Evolutionary conservation across 768 basidiomycete genomes (phyloP).

Genomic region (Amanita pseudoporphyria): DNA sequence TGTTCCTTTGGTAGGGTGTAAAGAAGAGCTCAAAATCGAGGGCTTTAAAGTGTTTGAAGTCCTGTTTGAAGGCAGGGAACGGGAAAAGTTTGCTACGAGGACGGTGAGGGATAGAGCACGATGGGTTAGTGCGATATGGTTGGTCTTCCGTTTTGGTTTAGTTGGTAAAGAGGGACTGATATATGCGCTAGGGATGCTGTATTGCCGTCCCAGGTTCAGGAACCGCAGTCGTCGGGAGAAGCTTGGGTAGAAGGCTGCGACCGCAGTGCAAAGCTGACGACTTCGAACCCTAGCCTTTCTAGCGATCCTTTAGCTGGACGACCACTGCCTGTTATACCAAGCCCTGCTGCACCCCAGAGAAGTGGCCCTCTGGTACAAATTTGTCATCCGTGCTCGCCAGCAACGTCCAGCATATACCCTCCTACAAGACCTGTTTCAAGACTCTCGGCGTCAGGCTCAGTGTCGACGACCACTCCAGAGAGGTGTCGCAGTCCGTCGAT

Average conservation of each 20-base stretch:
- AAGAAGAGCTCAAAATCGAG: constrained; percentile 22
- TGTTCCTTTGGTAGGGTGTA: constrained; percentile 27
- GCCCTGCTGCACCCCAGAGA: neutral
- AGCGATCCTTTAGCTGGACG: neutral
- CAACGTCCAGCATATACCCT: constrained; percentile 18
- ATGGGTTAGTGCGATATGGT: constrained; percentile 76
- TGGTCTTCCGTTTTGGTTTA: constrained; percentile 12
- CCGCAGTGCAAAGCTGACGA: neutral
- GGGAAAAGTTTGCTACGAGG: constrained; percentile 53
- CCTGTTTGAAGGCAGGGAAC: constrained; percentile 39
- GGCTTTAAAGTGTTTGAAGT: constrained; percentile 49
- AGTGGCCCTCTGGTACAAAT: neutral
- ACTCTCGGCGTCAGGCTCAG: constrained; percentile 10
- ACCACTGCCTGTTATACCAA: neutral
- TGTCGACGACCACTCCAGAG: neutral
- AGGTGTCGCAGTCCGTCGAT: constrained; percentile 43
- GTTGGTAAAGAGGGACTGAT: neutral
- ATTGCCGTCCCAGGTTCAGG: constrained; percentile 24
- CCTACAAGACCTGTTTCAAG: constrained; percentile 15
- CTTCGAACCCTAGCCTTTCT: neutral
- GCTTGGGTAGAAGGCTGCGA: constrained; percentile 6
- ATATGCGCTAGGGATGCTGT: constrained; percentile 44
- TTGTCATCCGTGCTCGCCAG: constrained; percentile 10
- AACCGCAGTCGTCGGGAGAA: constrained; percentile 14
- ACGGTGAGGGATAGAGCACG: constrained; percentile 55